Evolutionary conservation across 139 green algal species (phyloP).

Genomic region (Volvox reticuliferus): DNA sequence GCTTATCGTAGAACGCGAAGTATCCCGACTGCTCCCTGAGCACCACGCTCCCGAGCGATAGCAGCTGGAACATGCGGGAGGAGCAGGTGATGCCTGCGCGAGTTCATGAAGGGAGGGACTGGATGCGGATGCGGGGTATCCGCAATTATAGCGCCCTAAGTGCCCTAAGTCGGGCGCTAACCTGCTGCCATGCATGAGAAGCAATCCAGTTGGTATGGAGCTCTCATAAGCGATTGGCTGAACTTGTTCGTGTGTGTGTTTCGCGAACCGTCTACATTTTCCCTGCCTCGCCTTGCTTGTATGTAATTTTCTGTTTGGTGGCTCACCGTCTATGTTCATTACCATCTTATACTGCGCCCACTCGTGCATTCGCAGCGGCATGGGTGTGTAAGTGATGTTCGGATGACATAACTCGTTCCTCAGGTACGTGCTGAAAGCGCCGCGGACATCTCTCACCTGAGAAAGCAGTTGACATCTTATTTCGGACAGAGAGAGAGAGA

Average conservation of each 20-base stretch:
- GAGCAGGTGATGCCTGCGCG: constrained; percentile 17
- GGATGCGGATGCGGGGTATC: too few species aligned
- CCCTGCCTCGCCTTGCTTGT: too few species aligned
- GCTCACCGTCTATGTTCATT: constrained; percentile 35
- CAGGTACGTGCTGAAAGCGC: not conserved
- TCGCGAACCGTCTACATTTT: too few species aligned
- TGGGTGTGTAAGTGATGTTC: constrained; percentile 10
- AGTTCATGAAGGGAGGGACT: not conserved
- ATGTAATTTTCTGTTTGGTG: too few species aligned
- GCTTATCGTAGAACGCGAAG: constrained; percentile 51
- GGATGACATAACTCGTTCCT: not conserved
- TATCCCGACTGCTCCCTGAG: constrained; percentile 19
- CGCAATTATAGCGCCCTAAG: too few species aligned
- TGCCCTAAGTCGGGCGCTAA: too few species aligned
- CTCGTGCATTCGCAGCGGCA: not conserved
- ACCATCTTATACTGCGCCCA: constrained; percentile 17
- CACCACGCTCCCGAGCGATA: constrained; percentile 25
- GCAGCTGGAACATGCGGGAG: constrained; percentile 40
- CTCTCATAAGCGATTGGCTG: too few species aligned
- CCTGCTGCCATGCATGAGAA: too few species aligned
- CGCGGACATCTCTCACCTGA: not conserved
- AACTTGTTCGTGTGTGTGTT: too few species aligned
- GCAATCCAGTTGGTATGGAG: too few species aligned
- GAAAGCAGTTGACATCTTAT: too few species aligned
- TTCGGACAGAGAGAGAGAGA: too few species aligned